Base-by-base conservation (phyloP, 805 yeast species). In the Candida xiaguanensis region DNA sequence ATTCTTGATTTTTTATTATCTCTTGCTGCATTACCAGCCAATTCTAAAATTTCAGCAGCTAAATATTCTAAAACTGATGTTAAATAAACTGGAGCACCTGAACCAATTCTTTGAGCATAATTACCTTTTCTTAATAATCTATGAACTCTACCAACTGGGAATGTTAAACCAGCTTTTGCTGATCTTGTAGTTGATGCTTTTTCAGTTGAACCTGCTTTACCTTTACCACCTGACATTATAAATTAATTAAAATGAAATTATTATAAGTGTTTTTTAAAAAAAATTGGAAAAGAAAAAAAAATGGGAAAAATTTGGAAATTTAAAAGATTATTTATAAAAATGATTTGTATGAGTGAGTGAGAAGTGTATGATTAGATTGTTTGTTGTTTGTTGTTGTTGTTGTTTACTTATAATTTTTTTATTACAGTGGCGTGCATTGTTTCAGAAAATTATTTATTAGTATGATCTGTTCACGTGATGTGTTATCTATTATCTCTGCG, bases 81-180 rank as follows among this genome's bases (percentile, higher is more conserved):
- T 65, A 91, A 78, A 75, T 90, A 91, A 50, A 91, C 91, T 74
- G 98, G 97, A 60, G 98, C 97, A 82, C 96, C 96, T 54, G 97
- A 89, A 80, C 98, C 97, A 58, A 91, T 84, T 77, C 98, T 84
- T 76, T 90, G 95, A 63, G 97, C 95, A 77, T 91, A 87, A 83
- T 90, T 87, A 68, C 96, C 96, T 75, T 85, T 88, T 82, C 95
- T 87, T 63, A 91, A 75, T 58, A 90, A 79, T 76, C 97, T 83
- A 79, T 91, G 96, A 56, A 91, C 93, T 82, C 98, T 90, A 72
- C 98, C 98, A 55, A 91, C 98, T 76, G 98, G 98, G 95, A 91
- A 91, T 59, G 95, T 87, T 65, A 91, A 81, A 71, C 97, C 98
- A 65, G 98, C 97, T 79, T 89, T 91, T 50, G 96, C 83, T 56